Conservation (phyloP, 345 rosid species). For the Aethionema arabicum region DNA sequence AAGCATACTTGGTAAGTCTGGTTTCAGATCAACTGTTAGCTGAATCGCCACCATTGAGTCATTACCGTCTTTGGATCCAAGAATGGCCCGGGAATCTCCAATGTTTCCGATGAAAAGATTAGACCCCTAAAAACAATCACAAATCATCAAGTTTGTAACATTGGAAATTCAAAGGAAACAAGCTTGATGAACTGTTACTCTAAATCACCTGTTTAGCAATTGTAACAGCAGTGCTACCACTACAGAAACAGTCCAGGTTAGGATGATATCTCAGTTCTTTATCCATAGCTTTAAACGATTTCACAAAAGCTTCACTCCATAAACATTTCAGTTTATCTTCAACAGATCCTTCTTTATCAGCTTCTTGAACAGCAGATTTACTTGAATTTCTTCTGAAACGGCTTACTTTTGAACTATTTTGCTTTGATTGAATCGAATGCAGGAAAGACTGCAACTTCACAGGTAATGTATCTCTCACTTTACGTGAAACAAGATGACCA, state of each 20-base stretch:
- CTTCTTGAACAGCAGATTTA: slow-evolving; percentile 52
- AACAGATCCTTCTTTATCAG: slow-evolving; percentile 50
- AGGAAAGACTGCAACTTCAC: slow-evolving; percentile 67
- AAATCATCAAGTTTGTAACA: slow-evolving; percentile 1
- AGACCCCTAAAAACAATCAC: slow-evolving; percentile 57
- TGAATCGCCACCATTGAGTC: slow-evolving; percentile 84
- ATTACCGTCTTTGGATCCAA: slow-evolving; percentile 82
- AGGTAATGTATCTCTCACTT: slow-evolving; percentile 89
- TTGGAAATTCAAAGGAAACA: background rate
- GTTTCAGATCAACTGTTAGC: slow-evolving; percentile 94
- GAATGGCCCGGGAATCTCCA: slow-evolving; percentile 97
- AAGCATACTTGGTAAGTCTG: slow-evolving; percentile 88
- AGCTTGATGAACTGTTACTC: slow-evolving; percentile 7
- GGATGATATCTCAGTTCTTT: slow-evolving; percentile 90
- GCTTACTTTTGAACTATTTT: slow-evolving; percentile 53
- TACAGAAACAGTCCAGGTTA: slow-evolving; percentile 92
- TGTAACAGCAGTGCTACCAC: slow-evolving; percentile 96
- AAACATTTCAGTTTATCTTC: slow-evolving; percentile 56
- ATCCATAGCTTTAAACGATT: slow-evolving; percentile 94
- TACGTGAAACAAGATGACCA: slow-evolving; percentile 96
- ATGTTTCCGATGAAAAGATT: slow-evolving; percentile 96
- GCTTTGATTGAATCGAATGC: slow-evolving; percentile 50
- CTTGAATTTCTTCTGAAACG: slow-evolving; percentile 53
- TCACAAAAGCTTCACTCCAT: slow-evolving; percentile 91
- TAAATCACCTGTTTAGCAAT: slow-evolving; percentile 81